Base-by-base conservation (phyloP, 208 protist species). In the Porcisia hertigi region DNA sequence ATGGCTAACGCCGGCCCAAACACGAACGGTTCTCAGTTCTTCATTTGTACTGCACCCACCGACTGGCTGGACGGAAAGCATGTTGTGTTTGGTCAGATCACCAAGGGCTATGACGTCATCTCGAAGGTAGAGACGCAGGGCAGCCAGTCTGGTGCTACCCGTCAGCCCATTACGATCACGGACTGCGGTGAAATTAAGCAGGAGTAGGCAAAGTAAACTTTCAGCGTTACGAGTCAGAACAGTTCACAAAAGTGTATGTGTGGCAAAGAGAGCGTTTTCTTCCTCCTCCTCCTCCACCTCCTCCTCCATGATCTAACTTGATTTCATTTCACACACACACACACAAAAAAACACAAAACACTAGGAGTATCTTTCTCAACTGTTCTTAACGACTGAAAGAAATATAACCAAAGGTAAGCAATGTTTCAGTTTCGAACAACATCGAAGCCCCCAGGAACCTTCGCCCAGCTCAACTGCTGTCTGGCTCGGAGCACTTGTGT, bases 1-100 rank as follows among this genome's bases (percentile, higher is more conserved):
- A 98, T 98, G 96, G 96, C 96, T 72, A 98, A 98, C 82, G 92
- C 92, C 3, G 96, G 96, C 53, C 86, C 88, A 84, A 99, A 98
- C 88, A 97, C 93, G 36, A 98, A 98, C 86, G 92, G 90, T 49
- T 97, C 93, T 20, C 96, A 98, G 84, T 98, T 98, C 79, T 97
- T 98, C 77, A 95, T 98, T 76, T 96, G 90, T 81, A 96, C 92
- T 79, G 94, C 49, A 9, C 55, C 79, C 63, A 96, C 90, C 7
- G 74, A 86, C 43, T 94, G 90, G 91, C 83, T 98, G 30, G 94
- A 98, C 76, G 89, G 93, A 64, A 98, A 97, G 79, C 98, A 99
- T 80, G 96, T 98, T 55, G 97, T 99, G 16, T 99, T 99, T 79
- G 98, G 98, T 30, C 85, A 97, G 71, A 88, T 98, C 39, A 88